These are phyloP conservation scores for Starmera dryadoides DNA, from an alignment of 805 yeast genomes.

Conservation along the genomic window DNA sequence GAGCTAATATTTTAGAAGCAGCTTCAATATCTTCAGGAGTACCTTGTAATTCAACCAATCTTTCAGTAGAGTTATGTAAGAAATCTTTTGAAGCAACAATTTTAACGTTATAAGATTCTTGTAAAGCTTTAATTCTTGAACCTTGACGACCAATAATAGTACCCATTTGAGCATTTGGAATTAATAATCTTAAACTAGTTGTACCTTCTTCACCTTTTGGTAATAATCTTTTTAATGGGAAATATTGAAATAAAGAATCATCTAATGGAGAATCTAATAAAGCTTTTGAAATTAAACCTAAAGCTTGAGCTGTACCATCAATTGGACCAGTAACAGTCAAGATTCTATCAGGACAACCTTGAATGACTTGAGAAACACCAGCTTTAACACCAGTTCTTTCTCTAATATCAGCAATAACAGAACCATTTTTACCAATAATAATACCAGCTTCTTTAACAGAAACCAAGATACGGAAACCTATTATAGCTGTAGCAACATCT, in stretches of 20 bases:
- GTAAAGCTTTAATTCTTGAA: constrained; percentile 68
- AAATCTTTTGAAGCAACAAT: constrained; percentile 85
- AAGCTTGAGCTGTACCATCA: constrained; percentile 61
- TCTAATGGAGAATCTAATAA: constrained; percentile 38
- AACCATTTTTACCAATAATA: constrained; percentile 81
- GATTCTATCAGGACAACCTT: constrained; percentile 78
- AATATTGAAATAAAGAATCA: constrained; percentile 35
- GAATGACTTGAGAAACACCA: constrained; percentile 74
- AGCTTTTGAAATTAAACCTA: constrained; percentile 63
- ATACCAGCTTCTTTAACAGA: constrained; percentile 87
- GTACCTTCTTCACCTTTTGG: constrained; percentile 45
- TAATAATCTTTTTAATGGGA: constrained; percentile 54
- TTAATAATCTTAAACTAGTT: constrained; percentile 56
- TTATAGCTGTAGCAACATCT: constrained; percentile 18
- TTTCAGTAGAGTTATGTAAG: constrained; percentile 74
- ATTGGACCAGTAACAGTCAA: constrained; percentile 71
- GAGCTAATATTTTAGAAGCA: constrained; percentile 51
- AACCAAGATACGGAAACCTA: constrained; percentile 45
- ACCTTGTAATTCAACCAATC: constrained; percentile 85
- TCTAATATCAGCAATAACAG: constrained; percentile 67
- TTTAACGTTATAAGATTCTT: constrained; percentile 59
- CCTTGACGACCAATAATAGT: constrained; percentile 85
- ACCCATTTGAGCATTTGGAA: constrained; percentile 85
- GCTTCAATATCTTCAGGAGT: constrained; percentile 52
- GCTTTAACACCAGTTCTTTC: constrained; percentile 75